Base-by-base conservation (phyloP, 2,329 filamentous ascomycete species). In the Mycosphaerella sp. region DNA sequence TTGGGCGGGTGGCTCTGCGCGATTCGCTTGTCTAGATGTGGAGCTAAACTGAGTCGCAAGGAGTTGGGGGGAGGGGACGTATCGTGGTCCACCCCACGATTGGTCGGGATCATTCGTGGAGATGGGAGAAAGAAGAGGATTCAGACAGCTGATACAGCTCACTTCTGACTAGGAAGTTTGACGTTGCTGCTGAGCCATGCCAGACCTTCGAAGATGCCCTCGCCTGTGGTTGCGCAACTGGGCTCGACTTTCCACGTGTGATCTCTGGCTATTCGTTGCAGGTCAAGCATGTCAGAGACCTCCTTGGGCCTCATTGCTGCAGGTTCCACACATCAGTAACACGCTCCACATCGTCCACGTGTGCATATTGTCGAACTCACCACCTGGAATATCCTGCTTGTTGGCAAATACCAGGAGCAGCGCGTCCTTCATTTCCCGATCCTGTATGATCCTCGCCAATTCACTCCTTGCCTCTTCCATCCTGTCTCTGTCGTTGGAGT, bases 401-500 rank as follows among this genome's bases (percentile, higher is more conserved):
- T 98, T 98, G 76, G 93, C 93, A 70, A 98, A 98, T 68, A 98
- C 91, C 68, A 98, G 78, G 65, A 98, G 82, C 66, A 96, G 85
- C 63, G 93, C 93, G 72, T 98, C 93, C 72, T 91, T 87, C 74
- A 98, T 89, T 79, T 98, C 93, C 64, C 95, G 87, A 76, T 98
- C 93, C 77, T 97, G 95, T 73, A 98, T 84, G 84, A 98, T 98
- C 73, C 93, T 86, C 75, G 95, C 88, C 69, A 98, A 80, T 76
- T 98, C 93, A 74, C 95, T 89, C 60, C 89, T 84, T 67, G 93
- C 93, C 80, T 98, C 93, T 65, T 93, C 87, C 68, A 98, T 87
- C 84, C 93, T 89, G 75, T 95, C 90, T 72, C 89, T 87, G 83
- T 98, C 93, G 77, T 95, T 96, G 78, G 86, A 91, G 78, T 98